Conservation (phyloP, 2,329 filamentous ascomycete species). For the Cadophora gregata region DNA sequence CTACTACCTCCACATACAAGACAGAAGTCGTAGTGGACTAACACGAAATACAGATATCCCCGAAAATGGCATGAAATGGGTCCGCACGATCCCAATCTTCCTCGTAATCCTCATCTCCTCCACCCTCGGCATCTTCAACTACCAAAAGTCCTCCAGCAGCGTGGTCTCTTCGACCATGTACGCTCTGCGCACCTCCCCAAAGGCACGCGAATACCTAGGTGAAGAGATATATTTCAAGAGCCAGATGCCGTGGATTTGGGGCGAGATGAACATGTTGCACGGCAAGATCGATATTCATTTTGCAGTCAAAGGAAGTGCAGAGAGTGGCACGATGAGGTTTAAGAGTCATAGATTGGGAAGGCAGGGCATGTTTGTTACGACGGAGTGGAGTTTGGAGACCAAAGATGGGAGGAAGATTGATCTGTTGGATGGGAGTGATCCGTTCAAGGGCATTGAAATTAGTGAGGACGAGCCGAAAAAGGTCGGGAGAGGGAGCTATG, state of each 20-base stretch:
- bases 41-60: slow-evolving; percentile 35
- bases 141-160: slow-evolving; percentile 91
- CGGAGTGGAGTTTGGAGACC: slow-evolving; percentile 85
- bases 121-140: slow-evolving; percentile 95
- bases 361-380: slow-evolving; percentile 76
- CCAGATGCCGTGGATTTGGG: slow-evolving; percentile 82
- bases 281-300: slow-evolving; percentile 89
- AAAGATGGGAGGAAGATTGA: slow-evolving; percentile 67
- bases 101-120: slow-evolving; percentile 70
- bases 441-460: slow-evolving; percentile 62
- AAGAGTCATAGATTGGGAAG: slow-evolving; percentile 73
- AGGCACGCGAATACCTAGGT: slow-evolving; percentile 79
- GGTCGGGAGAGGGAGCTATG: slow-evolving; percentile 46
- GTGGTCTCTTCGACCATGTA: slow-evolving; percentile 90
- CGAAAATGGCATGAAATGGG: slow-evolving; percentile 58
- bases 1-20: background rate
- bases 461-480: slow-evolving; percentile 51
- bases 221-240: slow-evolving; percentile 84
- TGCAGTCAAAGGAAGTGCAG: slow-evolving; percentile 80
- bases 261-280: slow-evolving; percentile 92
- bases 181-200: slow-evolving; percentile 80
- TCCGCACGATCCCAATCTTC: slow-evolving; percentile 82
- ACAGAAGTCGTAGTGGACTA: background rate
- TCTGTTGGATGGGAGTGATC: slow-evolving; percentile 74
- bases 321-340: slow-evolving; percentile 78